Evolutionary conservation across 2,329 filamentous ascomycete genomes (phyloP).

Genomic region (Fusarium sp.): DNA sequence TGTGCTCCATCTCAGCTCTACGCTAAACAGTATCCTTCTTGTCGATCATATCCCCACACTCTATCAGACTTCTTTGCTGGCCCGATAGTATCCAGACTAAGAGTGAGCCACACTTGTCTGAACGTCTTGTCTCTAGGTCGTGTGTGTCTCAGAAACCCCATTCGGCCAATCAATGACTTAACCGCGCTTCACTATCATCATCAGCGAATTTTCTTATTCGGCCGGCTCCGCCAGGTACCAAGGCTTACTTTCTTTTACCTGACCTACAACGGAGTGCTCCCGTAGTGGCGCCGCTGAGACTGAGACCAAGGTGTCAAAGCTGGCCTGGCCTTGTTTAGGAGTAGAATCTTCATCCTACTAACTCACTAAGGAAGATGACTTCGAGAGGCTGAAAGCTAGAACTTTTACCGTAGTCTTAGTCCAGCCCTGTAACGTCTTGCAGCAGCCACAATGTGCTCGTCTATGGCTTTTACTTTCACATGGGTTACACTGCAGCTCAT

Average conservation of each 20-base stretch:
- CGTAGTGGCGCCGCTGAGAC: slow-evolving; percentile 19
- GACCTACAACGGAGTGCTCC: slow-evolving; percentile 12
- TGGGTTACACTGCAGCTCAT: background rate
- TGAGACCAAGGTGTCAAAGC: background rate
- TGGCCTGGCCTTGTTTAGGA: slow-evolving; percentile 16
- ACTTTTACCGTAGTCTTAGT: slow-evolving; percentile 6
- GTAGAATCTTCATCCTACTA: background rate
- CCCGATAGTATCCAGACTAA: slow-evolving; percentile 5
- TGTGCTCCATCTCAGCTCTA: slow-evolving; percentile 11
- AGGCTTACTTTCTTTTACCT: background rate
- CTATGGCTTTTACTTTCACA: background rate
- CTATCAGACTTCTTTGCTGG: slow-evolving; percentile 1
- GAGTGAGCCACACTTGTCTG: slow-evolving; percentile 8
- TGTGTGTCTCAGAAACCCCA: slow-evolving; percentile 1
- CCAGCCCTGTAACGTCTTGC: slow-evolving; percentile 26
- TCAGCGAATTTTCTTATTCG: slow-evolving; percentile 16
- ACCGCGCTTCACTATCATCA: slow-evolving; percentile 16
- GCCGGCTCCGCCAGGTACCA: slow-evolving; percentile 42
- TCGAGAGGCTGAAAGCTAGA: slow-evolving; percentile 19
- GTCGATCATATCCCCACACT: slow-evolving; percentile 33
- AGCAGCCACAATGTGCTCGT: slow-evolving; percentile 5
- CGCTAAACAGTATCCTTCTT: slow-evolving; percentile 25
- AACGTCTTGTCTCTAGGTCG: slow-evolving; percentile 11
- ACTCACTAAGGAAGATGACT: slow-evolving; percentile 7
- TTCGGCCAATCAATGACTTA: slow-evolving; percentile 24